Evolutionary conservation across 768 basidiomycete species (phyloP), one percentile per base, ranked within the genome.

Genomic region (Mycena belliarum): DNA sequence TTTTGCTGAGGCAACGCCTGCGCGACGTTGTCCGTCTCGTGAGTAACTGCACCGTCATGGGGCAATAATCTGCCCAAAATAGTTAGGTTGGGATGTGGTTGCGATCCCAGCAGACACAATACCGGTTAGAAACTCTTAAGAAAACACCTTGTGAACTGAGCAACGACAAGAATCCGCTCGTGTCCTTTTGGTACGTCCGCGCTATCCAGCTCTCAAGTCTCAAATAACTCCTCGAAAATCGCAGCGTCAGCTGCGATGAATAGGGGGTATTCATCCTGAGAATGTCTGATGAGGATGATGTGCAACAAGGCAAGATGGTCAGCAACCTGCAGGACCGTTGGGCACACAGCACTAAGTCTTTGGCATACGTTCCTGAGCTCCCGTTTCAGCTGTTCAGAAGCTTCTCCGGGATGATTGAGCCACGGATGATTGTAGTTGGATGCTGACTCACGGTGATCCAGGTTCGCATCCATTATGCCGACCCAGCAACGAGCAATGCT

Each of bases 311-410:
- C 20, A 6, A 35, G 35, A 24, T 18, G 2, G 11, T 6, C 33
- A 23, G 4, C 20, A 11, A 60, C 59, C 54, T 60, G 49, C 20
- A 60, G 58, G 16, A 63, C 29, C 29, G 29, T 6, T 32, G 29
- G 29, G 29, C 29, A 32, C 12, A 12, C 29, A 6, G 12, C 29
- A 6, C 7, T 12, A 12, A 32, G 29, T 6, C 16, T n/a, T 11
- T 42, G 51, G 20, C 51, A 57, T 1, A 63, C 55, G 14, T 26
- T 57, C 33, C 52, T 41, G n/a, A 63, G 54, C 38, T 50, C 62
- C 37, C 21, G 49, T 26, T 51, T 52, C 29, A 51, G n/a, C 2
- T 4, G 21, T 18, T 51, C 49, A 18, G 55, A 33, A 16, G 42
- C 40, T 51, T 23, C 14, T 7, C 35, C n/a, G n/a, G 37, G 24